Conservation (phyloP, 495 filamentous ascomycete genomes). For the Chaetomium fimeti region DNA sequence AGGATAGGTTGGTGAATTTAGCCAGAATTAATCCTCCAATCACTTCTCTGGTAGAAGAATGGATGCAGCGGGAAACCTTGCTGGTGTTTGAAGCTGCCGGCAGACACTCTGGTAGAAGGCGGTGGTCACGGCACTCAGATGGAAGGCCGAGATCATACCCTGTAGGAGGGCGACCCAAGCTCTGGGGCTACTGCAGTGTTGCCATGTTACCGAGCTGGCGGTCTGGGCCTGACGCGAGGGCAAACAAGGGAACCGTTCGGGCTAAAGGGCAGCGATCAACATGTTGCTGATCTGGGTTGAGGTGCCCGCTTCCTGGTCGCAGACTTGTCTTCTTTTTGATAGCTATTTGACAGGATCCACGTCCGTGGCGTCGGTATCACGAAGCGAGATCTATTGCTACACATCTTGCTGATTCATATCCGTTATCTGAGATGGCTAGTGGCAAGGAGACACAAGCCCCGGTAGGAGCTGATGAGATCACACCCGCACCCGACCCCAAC, state of each 20-base stretch:
- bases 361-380: background rate
- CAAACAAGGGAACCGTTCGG: background rate
- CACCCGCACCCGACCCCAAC: slow-evolving; percentile 20
- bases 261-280: background rate
- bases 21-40: slow-evolving; percentile 28
- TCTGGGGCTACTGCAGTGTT: background rate
- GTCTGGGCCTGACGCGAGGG: background rate
- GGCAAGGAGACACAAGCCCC: slow-evolving; percentile 1
- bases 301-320: background rate
- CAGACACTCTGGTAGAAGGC: background rate
- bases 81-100: background rate
- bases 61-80: background rate
- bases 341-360: slow-evolving; percentile 5
- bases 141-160: background rate
- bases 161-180: background rate
- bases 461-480: slow-evolving; percentile 27
- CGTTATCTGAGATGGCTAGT: background rate
- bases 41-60: background rate
- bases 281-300: background rate
- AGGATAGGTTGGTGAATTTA: slow-evolving; percentile 9
- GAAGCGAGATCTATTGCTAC: background rate
- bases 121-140: background rate
- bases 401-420: background rate
- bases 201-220: background rate
- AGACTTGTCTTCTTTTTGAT: background rate